Base-by-base conservation (phyloP, 2,329 filamentous ascomycete species). In the Ambrosiella xylebori region DNA sequence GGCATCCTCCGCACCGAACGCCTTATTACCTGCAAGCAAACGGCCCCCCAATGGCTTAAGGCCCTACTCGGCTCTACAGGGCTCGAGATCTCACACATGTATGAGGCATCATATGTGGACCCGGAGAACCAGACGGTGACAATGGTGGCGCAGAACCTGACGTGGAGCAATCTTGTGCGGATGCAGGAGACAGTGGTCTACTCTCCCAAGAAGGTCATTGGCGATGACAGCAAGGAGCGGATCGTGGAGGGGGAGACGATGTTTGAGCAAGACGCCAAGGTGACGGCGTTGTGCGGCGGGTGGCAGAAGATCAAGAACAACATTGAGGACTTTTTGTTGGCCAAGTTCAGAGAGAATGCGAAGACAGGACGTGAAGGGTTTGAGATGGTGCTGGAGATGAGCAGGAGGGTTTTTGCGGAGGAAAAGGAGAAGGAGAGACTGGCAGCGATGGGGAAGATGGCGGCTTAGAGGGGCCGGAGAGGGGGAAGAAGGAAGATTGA, bases 241-340 rank as follows among this genome's bases (percentile, higher is more conserved):
- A 65, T 75, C 51, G 66, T 68, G 56, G 66, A 70, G 68, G 70
- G 70, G 67, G 76, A 78, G 69, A 98, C 93, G 2, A 78, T 85
- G 62, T 97, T 98, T 68, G 77, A 82, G 53, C 93, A 98, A 74
- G 84, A 88, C 61, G 93, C 93, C 44, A 82, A 90, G 71, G 91
- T 98, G 68, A 95, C 90, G 1, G 93, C 93, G 0, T 75, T 97
- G 8, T 95, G 89, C 70, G 91, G 93, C 64, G 93, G 93, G 62
- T 98, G 93, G 90, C 88, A 96, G 73, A 88, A 89, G 68, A 89
- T 97, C 68, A 93, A 88, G 76, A 95, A 93, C 72, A 88, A 84
- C 68, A 94, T 98, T 65, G 93, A 98, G 74, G 89, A 97, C 65
- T 83, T 87, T 56, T 86, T 89, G 47, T 85, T 97, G 50, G 86